These are phyloP conservation scores for Trichoderma asperellum DNA, from an alignment of 2,329 filamentous ascomycete genomes.

Conservation along the genomic window DNA sequence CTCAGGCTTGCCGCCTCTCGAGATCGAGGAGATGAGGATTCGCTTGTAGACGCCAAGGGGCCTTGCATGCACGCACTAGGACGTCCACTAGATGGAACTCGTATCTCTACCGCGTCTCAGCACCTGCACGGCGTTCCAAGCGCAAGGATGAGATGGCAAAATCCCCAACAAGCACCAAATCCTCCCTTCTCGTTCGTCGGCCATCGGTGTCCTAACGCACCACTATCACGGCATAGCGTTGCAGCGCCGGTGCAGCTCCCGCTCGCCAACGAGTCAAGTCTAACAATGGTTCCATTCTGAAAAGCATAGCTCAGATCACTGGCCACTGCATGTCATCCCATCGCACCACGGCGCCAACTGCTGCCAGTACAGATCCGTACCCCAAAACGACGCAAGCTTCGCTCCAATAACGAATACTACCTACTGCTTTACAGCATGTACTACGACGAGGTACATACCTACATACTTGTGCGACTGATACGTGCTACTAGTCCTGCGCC, in stretches of 20 bases:
- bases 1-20: constrained; percentile 19
- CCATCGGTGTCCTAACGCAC: constrained; percentile 10
- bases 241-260: constrained; percentile 22
- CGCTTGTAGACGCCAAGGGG: constrained; percentile 12
- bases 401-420: constrained; percentile 11
- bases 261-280: constrained; percentile 26
- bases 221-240: constrained; percentile 26
- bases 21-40: constrained; percentile 22
- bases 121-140: constrained; percentile 26
- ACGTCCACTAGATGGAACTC: background rate
- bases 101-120: constrained; percentile 10
- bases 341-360: constrained; percentile 8
- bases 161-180: constrained; percentile 26
- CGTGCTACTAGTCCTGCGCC: constrained; percentile 20
- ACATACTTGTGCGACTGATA: background rate
- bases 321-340: constrained; percentile 27
- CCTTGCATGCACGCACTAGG: background rate
- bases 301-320: constrained; percentile 21
- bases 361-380: constrained; percentile 6
- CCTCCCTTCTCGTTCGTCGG: constrained; percentile 10
- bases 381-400: constrained; percentile 4
- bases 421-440: background rate
- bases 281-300: constrained; percentile 19
- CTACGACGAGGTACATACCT: background rate
- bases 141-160: constrained; percentile 22